These are phyloP conservation scores for Nitzschia sp. DNA, from an alignment of 108 stramenopile species.

Conservation along the genomic window DNA sequence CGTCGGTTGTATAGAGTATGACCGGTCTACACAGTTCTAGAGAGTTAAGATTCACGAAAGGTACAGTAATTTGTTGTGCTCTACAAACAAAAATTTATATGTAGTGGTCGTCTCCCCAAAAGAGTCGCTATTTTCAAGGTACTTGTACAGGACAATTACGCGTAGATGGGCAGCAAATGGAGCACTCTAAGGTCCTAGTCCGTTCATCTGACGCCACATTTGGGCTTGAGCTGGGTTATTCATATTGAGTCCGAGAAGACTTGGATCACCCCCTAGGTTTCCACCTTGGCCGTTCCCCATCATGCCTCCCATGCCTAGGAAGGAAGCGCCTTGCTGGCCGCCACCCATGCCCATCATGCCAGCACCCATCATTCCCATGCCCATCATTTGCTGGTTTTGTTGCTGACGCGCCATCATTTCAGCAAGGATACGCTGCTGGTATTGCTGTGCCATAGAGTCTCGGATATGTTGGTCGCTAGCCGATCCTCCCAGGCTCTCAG, in stretches of 20 bases:
- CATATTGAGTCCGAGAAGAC: slow-evolving; percentile 21
- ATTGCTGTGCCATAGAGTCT: slow-evolving; percentile 28
- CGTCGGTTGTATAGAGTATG: too few species aligned
- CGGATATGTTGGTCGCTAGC: slow-evolving; percentile 22
- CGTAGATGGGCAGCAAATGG: too few species aligned
- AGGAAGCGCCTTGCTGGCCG: neutral
- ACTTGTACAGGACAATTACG: too few species aligned
- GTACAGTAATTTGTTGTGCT: too few species aligned
- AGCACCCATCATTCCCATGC: slow-evolving; percentile 4
- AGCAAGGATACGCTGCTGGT: slow-evolving; percentile 35
- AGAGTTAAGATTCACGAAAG: too few species aligned
- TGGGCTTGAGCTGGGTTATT: slow-evolving; percentile 16
- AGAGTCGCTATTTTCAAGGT: too few species aligned
- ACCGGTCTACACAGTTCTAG: too few species aligned
- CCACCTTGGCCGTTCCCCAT: neutral
- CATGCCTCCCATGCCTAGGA: slow-evolving; percentile 24
- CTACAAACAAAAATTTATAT: too few species aligned
- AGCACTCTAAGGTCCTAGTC: slow-evolving; percentile 12
- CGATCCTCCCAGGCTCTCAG: neutral
- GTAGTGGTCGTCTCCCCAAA: too few species aligned
- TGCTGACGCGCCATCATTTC: slow-evolving; percentile 34
- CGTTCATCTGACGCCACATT: slow-evolving; percentile 23
- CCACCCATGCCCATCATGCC: slow-evolving; percentile 8
- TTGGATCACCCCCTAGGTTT: slow-evolving; percentile 14
- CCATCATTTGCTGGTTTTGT: neutral